Percentiles rank a stretch among this genome's conserved stretches.
phyloP scores from a whole-genome alignment of 495 filamentous ascomycete genomes.

The Penicillium riverlandense region DNA sequence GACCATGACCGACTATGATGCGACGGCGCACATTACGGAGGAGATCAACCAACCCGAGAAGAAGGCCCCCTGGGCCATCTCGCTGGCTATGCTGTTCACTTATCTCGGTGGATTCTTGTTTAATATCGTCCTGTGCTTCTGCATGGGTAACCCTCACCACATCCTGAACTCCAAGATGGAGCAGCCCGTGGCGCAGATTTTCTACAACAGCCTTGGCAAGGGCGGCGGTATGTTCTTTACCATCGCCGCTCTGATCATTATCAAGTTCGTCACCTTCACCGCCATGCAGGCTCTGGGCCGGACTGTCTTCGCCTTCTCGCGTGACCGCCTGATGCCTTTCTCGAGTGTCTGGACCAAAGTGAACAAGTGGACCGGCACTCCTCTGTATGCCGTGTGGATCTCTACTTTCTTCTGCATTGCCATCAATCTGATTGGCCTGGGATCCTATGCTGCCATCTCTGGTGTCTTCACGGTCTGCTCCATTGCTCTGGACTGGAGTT shows the following conservation, averaged over 20 bases:
- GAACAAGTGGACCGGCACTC: slow-evolving; percentile 45
- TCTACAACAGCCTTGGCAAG: slow-evolving; percentile 54
- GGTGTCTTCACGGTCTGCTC: slow-evolving; percentile 59
- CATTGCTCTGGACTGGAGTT: slow-evolving; percentile 57
- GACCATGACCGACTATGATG: slow-evolving; percentile 55
- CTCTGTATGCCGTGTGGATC: slow-evolving; percentile 55
- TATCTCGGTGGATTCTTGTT: slow-evolving; percentile 55
- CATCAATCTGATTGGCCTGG: slow-evolving; percentile 59
- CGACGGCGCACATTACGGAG: slow-evolving; percentile 55
- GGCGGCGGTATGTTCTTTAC: slow-evolving; percentile 53
- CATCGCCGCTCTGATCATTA: slow-evolving; percentile 49
- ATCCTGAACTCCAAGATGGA: slow-evolving; percentile 39
- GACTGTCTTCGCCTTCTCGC: slow-evolving; percentile 56
- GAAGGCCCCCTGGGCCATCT: slow-evolving; percentile 56
- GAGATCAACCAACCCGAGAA: slow-evolving; percentile 52
- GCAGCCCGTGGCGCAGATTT: slow-evolving; percentile 60
- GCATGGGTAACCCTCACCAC: slow-evolving; percentile 45
- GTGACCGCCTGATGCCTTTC: slow-evolving; percentile 51
- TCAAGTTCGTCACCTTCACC: slow-evolving; percentile 48
- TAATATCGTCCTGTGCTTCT: slow-evolving; percentile 56
- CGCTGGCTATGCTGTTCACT: slow-evolving; percentile 50
- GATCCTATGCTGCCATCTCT: slow-evolving; percentile 51
- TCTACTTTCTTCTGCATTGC: slow-evolving; percentile 47
- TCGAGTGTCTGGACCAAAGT: slow-evolving; percentile 50
- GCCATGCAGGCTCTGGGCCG: slow-evolving; percentile 55